Evolutionary conservation across 2,329 filamentous ascomycete species (phyloP), one percentile per base, ranked within the genome.

Genomic region (Colletotrichum sp.): DNA sequence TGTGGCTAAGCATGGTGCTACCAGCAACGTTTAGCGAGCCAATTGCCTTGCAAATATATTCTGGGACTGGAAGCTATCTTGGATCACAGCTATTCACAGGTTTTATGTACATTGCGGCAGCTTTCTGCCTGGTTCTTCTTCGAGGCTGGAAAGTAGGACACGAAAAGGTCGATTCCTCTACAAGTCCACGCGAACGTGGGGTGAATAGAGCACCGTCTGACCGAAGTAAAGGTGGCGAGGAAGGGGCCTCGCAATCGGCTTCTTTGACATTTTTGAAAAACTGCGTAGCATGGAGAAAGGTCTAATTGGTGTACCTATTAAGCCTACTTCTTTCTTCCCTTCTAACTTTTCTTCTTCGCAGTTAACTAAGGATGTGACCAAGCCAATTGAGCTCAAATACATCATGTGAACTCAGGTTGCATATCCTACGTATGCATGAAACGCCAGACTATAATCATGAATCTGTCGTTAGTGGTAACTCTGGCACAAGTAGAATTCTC

Each of bases 101-200:
- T 0, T 30, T 61, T 1, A 61, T 32, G 58, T 61, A 30, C 28
- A 34, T 61, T 21, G 6, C 58, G 1, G 26, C 58, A 2, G 28
- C 82, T 12, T 81, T 82, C 78, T 84, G 82, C 63, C 83, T 64
- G n/a, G 6, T 26, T 64, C 21, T 24, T 18, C 58, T 61, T 32
- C 28, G 58, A 3, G 28, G 28, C 9, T 58, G 55, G 55, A 58
- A 58, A 13, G 24, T 28, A 28, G 8, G 55, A 13, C 26, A 2
- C 0, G 55, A 7, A 58, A 28, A 58, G 15, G 8, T 13, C 21
- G 15, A 28, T 4, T 16, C 13, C 13, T 10, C 24, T 16, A 0
- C 15, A 28, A 58, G 4, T 21, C 3, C 43, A 21, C 10, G 10
- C 2, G 43, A 2, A 21, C 6, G 0, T 21, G 12, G n/a, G 12